Evolutionary conservation across 805 yeast species (phyloP).

Genomic region (Metschnikowia kofuensis): DNA sequence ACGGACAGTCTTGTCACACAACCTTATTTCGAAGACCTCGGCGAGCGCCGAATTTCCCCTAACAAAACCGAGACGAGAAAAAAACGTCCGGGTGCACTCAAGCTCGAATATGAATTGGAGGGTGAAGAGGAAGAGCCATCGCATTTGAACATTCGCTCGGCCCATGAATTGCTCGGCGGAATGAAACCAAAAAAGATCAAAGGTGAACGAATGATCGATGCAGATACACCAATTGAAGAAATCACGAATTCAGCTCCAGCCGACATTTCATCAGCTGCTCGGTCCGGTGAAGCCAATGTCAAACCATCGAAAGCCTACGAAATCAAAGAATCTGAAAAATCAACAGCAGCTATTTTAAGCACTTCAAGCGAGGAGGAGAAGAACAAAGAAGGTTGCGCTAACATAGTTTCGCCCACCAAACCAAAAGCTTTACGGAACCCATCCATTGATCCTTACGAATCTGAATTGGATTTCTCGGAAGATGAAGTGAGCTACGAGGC

Average conservation of each 20-base stretch:
- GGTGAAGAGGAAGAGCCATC: slow-evolving; percentile 33
- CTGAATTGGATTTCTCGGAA: slow-evolving; percentile 9
- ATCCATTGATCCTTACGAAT: slow-evolving; percentile 11
- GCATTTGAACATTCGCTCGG: slow-evolving; percentile 38
- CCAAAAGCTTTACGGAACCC: not conserved
- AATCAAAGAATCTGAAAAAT: not conserved
- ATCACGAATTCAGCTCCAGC: not conserved
- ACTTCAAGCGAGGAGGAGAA: not conserved
- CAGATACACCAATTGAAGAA: not conserved
- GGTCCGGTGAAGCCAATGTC: too few species aligned
- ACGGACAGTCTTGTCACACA: slow-evolving; percentile 38
- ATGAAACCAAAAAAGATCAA: not conserved
- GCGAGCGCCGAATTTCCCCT: not conserved
- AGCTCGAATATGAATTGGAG: slow-evolving; percentile 34
- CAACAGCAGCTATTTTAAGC: not conserved
- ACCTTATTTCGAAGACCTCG: slow-evolving; percentile 48
- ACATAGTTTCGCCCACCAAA: not conserved
- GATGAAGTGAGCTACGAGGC: slow-evolving; percentile 12
- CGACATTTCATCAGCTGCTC: too few species aligned
- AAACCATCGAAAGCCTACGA: too few species aligned
- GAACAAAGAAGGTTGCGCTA: not conserved
- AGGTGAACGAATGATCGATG: not conserved
- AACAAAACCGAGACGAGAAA: slow-evolving; percentile 11
- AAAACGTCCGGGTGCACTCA: slow-evolving; percentile 30
- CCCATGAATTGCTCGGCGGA: slow-evolving; percentile 30